Evolutionary conservation across 2,329 filamentous ascomycete species (phyloP).

Genomic region (Neofusicoccum laricinum): DNA sequence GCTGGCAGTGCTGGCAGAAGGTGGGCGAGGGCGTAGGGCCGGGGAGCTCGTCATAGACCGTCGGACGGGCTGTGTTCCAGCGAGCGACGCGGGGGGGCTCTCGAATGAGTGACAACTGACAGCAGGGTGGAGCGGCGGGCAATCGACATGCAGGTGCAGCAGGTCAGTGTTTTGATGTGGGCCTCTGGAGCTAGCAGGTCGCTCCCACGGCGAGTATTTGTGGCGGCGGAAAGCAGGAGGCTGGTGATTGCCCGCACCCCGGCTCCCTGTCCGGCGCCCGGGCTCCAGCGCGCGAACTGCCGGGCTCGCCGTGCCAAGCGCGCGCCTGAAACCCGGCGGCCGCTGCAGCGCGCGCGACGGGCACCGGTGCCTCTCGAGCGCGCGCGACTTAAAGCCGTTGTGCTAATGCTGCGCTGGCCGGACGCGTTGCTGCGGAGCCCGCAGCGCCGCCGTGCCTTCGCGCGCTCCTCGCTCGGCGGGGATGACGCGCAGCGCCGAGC

Average conservation of each 20-base stretch:
- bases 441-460: neutral
- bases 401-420: neutral
- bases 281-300: neutral
- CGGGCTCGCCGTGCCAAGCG: neutral
- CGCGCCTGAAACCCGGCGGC: constrained; percentile 2
- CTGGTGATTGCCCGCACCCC: constrained; percentile 3
- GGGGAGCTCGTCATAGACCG: constrained; percentile 6
- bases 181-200: neutral
- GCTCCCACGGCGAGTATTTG: neutral
- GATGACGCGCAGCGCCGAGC: neutral
- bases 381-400: neutral
- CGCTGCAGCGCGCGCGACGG: neutral
- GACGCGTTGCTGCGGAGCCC: constrained; percentile 7
- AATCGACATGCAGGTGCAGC: constrained; percentile 5
- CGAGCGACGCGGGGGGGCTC: constrained; percentile 1
- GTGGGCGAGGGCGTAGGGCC: neutral
- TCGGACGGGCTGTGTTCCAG: neutral
- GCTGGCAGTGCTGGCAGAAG: neutral
- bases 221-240: constrained; percentile 12
- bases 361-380: no score
- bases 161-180: constrained; percentile 9
- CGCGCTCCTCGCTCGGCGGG: neutral
- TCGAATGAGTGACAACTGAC: constrained; percentile 9
- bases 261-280: neutral
- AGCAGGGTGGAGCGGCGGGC: neutral